phyloP scores from a whole-genome alignment of 768 basidiomycete species.

The Panus rudis region DNA sequence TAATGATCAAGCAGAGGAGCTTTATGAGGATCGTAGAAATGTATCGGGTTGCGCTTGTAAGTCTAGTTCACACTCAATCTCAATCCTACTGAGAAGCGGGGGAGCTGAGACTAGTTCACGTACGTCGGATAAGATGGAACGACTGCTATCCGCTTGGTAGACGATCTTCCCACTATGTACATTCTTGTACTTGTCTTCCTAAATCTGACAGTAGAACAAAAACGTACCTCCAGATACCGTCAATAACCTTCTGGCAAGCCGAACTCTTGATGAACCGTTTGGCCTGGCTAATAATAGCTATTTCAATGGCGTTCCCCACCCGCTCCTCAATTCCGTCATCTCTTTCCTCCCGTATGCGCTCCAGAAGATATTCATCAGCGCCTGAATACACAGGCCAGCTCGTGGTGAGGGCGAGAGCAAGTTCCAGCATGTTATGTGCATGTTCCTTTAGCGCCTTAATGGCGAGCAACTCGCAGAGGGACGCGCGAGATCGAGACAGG shows the following conservation, averaged over 20 bases:
- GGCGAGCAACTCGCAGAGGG: conserved; percentile 86
- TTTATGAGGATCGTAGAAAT: conserved; percentile 91
- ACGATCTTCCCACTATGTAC: conserved; percentile 73
- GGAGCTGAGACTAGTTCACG: conserved; percentile 14
- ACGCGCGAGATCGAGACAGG: conserved; percentile 68
- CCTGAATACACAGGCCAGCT: conserved; percentile 79
- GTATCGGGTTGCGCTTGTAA: conserved; percentile 87
- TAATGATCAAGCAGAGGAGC: conserved; percentile 95
- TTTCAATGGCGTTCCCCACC: conserved; percentile 88
- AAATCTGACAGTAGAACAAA: neutral
- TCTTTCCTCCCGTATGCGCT: conserved; percentile 52
- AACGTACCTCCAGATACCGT: conserved; percentile 69
- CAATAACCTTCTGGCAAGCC: conserved; percentile 86
- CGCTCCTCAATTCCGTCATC: conserved; percentile 70
- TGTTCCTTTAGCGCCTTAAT: conserved; percentile 70
- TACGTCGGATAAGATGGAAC: conserved; percentile 87
- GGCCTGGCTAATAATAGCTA: conserved; percentile 83
- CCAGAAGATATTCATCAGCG: conserved; percentile 52
- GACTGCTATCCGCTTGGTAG: conserved; percentile 81
- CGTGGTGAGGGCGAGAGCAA: conserved; percentile 67
- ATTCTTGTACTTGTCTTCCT: conserved; percentile 13
- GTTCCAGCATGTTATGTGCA: conserved; percentile 58
- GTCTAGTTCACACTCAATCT: conserved; percentile 41
- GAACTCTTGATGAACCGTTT: conserved; percentile 87
- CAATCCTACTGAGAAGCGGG: neutral